phyloP scores from a whole-genome alignment of 2,329 filamentous ascomycete species.

The Calonectria honghensis region DNA sequence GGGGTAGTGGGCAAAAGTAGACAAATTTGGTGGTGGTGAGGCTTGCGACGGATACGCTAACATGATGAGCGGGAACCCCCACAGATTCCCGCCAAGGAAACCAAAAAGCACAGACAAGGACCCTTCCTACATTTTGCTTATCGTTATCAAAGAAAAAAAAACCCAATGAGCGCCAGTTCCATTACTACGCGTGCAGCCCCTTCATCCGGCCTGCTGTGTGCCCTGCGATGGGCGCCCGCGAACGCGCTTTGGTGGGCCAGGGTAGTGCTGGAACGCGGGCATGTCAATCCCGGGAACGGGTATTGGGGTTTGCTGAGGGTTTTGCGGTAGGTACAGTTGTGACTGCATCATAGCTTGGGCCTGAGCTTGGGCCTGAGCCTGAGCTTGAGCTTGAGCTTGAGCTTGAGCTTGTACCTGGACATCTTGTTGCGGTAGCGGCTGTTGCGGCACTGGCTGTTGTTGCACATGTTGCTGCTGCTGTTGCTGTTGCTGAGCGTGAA shows the following conservation, averaged over 20 bases:
- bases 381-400: slow-evolving; percentile 52
- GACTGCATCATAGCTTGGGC: slow-evolving; percentile 55
- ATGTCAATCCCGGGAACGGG: slow-evolving; percentile 56
- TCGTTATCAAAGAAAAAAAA: slow-evolving; percentile 24
- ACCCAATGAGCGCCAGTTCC: slow-evolving; percentile 43
- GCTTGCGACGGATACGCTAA: slow-evolving; percentile 42
- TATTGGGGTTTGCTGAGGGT: slow-evolving; percentile 52
- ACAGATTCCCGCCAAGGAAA: slow-evolving; percentile 44
- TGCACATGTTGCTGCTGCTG: slow-evolving; percentile 52
- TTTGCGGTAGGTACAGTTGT: slow-evolving; percentile 54
- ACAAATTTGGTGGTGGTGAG: slow-evolving; percentile 58
- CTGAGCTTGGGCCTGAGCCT: slow-evolving; percentile 50
- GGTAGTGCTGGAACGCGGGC: slow-evolving; percentile 56
- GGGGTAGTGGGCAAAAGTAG: slow-evolving; percentile 57
- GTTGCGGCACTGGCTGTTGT: slow-evolving; percentile 52
- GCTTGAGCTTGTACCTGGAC: slow-evolving; percentile 44
- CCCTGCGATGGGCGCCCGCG: slow-evolving; percentile 54
- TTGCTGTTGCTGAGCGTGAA: slow-evolving; percentile 50
- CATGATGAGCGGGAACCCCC: slow-evolving; percentile 44
- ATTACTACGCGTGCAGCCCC: slow-evolving; percentile 23
- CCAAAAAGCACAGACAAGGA: slow-evolving; percentile 33
- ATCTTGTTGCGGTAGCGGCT: slow-evolving; percentile 51
- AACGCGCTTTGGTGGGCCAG: slow-evolving; percentile 56
- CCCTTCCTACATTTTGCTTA: slow-evolving; percentile 29
- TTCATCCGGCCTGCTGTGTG: slow-evolving; percentile 46